These are phyloP conservation scores for Solidago caesia DNA, from an alignment of 129 eudicot genomes.

Conservation along the genomic window DNA sequence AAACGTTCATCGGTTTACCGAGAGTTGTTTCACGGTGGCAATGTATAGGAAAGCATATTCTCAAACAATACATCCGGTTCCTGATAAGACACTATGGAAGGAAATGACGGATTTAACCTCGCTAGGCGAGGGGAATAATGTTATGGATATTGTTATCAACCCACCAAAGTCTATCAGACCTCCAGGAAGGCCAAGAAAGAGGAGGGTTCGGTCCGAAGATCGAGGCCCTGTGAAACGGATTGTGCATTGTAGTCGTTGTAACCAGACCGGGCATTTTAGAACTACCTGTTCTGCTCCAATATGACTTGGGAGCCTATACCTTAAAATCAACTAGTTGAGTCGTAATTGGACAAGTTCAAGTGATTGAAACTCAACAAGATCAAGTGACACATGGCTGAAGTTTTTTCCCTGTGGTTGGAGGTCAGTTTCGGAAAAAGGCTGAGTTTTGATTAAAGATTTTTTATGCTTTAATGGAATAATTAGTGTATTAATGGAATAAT, in stretches of 20 bases:
- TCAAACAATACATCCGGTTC: constrained; percentile 78
- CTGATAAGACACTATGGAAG: constrained; percentile 66
- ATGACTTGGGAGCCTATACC: constrained; percentile 12
- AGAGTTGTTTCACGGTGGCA: constrained; percentile 71
- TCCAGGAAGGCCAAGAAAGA: constrained; percentile 69
- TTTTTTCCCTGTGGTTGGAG: neutral
- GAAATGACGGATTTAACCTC: constrained; percentile 33
- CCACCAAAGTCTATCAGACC: constrained; percentile 73
- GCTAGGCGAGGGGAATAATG: constrained; percentile 17
- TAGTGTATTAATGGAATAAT: constrained; percentile 7
- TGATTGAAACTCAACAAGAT: constrained; percentile 5
- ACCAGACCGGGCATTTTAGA: constrained; percentile 84
- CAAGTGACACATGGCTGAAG: neutral
- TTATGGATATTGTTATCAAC: constrained; percentile 40
- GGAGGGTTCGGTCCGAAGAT: constrained; percentile 57
- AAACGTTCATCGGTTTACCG: constrained; percentile 73
- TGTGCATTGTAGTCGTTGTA: constrained; percentile 86
- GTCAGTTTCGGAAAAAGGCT: neutral
- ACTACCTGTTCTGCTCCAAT: constrained; percentile 90
- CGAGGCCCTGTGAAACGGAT: constrained; percentile 55
- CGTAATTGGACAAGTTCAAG: neutral
- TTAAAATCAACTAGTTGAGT: neutral
- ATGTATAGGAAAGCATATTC: constrained; percentile 74
- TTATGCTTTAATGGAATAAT: constrained; percentile 9
- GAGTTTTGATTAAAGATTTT: neutral